Conservation (phyloP, 306 rosid species). For the Aeschynomene evenia region DNA sequence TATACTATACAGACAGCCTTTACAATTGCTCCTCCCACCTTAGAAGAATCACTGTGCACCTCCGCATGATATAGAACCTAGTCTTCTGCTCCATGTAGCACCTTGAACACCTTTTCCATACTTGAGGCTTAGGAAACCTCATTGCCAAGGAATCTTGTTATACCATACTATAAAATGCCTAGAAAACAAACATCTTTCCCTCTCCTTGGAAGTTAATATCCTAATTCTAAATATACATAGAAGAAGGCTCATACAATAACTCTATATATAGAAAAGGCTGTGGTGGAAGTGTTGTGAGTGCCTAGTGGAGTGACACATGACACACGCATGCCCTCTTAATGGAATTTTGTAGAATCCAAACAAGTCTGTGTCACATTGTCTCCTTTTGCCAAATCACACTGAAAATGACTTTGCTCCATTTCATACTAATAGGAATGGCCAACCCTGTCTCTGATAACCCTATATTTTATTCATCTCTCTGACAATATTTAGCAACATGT, state of each 20-base stretch:
- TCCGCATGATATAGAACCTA: slow-evolving; percentile 62
- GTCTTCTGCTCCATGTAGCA: slow-evolving; percentile 49
- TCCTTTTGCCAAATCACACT: slow-evolving; percentile 31
- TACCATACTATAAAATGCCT: slow-evolving; percentile 33
- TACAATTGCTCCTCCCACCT: slow-evolving; percentile 44
- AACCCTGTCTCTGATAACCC: slow-evolving; percentile 40
- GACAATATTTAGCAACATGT: slow-evolving; percentile 9
- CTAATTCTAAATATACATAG: too few relatives aligned
- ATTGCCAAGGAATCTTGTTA: slow-evolving; percentile 25
- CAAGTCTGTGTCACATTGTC: slow-evolving; percentile 42
- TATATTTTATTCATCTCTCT: slow-evolving; percentile 33
- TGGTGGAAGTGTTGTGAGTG: slow-evolving; percentile 17
- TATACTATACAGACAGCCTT: background rate
- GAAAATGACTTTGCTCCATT: slow-evolving; percentile 38
- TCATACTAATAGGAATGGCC: slow-evolving; percentile 36
- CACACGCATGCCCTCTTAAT: slow-evolving; percentile 31
- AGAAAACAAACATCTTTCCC: background rate
- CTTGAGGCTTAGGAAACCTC: slow-evolving; percentile 28
- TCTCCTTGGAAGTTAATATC: background rate
- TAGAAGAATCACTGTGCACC: slow-evolving; percentile 54
- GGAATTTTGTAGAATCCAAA: slow-evolving; percentile 38
- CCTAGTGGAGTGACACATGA: background rate
- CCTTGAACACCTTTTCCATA: slow-evolving; percentile 48
- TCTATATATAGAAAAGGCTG: background rate
- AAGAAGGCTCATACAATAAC: too few relatives aligned